Base-by-base conservation (phyloP, 306 rosid species). In the Begonia masoniana region DNA sequence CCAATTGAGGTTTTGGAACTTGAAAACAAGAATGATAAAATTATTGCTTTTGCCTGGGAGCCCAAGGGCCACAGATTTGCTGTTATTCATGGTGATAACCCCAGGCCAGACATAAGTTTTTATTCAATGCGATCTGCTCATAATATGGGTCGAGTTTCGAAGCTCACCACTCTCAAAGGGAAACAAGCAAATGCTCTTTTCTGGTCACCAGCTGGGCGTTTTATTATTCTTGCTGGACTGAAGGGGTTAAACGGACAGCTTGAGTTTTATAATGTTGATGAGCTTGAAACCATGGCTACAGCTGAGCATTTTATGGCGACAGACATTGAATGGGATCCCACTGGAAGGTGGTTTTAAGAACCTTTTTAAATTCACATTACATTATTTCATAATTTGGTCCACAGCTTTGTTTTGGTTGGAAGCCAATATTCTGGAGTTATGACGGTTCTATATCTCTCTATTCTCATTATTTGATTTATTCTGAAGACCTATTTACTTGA, bases 41-140 rank as follows among this genome's bases (percentile, higher is more conserved):
- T 87, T 41, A 81, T 87, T 63, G 87, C 94, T 10, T 87, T 87
- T 66, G 89, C 94, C 14, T 87, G 94, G 96, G 94, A 87, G 76
- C 96, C 96, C 4, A 86, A 86, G 61, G 88, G 96, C 52, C 94
- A 83, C 41, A 71, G 94, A 62, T 87, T 87, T 64, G 89, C 71
- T 0, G 74, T 87, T 57, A 87, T 87, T 64, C 96, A 87, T 52
- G 93, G 94, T 56, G 94, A 82, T 66, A 74, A 64, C 70, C 94
- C 94, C 4, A 83, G 73, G 74, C 96, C 88, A 24, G 88, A 87
- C 61, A 50, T 87, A 23, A 87, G 86, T 55, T 73, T 87, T 56
- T 87, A 80, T 71, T 71, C 84, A 0, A 78, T 87, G 94, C 74
- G 80, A 39, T 71, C 75, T 61, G 66, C 76, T 60, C 77, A 79